phyloP scores from a whole-genome alignment of 495 filamentous ascomycete genomes.

The Aspergillus bridgeri region DNA sequence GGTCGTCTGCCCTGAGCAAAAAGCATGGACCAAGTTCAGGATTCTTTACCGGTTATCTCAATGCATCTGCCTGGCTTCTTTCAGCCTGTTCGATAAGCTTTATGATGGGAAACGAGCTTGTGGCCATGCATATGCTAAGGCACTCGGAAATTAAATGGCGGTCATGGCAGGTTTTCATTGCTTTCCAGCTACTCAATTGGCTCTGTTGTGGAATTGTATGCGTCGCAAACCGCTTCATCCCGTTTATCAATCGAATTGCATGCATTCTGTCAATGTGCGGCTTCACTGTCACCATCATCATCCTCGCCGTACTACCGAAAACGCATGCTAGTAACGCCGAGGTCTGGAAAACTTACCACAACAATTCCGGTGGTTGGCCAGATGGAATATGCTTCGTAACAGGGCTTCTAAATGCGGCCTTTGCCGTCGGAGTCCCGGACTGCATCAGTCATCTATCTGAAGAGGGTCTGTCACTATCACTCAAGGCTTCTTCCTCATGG shows the following conservation, averaged over 20 bases:
- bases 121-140: conserved; percentile 68
- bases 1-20: conserved; percentile 73
- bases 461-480: conserved; percentile 41
- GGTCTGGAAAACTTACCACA: conserved; percentile 64
- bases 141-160: conserved; percentile 60
- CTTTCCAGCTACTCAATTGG: conserved; percentile 67
- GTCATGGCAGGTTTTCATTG: conserved; percentile 74
- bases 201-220: conserved; percentile 59
- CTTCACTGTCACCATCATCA: conserved; percentile 66
- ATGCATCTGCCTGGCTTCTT: conserved; percentile 72
- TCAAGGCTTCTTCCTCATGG: neutral
- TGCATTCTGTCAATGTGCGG: conserved; percentile 68
- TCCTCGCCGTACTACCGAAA: conserved; percentile 70
- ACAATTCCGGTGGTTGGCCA: conserved; percentile 63
- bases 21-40: conserved; percentile 65
- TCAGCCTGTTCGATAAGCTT: conserved; percentile 62
- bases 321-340: conserved; percentile 53
- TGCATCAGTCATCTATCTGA: conserved; percentile 76
- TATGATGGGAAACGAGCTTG: conserved; percentile 65
- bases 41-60: conserved; percentile 78
- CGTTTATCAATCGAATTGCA: conserved; percentile 62
- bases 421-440: conserved; percentile 78
- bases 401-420: conserved; percentile 84
- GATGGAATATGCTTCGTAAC: conserved; percentile 74
- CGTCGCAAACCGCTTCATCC: conserved; percentile 66